Evolutionary conservation across 768 basidiomycete species (phyloP).

Genomic region (Trametes cinnabarina): DNA sequence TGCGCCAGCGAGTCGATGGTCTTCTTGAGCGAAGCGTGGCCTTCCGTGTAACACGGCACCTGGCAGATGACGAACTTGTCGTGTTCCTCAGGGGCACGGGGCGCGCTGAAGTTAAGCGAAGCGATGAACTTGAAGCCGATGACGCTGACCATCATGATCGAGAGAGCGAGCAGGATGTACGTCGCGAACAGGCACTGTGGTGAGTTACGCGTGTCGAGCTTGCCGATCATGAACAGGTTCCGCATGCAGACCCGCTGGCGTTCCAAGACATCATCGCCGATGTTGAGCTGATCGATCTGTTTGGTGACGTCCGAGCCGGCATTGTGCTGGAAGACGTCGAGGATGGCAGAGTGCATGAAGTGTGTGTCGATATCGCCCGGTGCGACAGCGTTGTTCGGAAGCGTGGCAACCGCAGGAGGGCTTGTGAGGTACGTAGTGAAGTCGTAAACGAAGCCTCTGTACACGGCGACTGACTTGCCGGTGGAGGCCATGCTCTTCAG

Average conservation of each 20-base stretch:
- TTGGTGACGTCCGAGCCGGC: slow-evolving; percentile 85
- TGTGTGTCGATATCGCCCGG: slow-evolving; percentile 40
- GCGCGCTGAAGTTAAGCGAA: slow-evolving; percentile 76
- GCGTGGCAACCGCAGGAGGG: slow-evolving; percentile 52
- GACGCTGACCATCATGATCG: slow-evolving; percentile 88
- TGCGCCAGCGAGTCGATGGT: slow-evolving; percentile 94
- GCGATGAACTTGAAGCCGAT: slow-evolving; percentile 97
- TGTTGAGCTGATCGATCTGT: slow-evolving; percentile 55
- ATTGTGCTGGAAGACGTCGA: slow-evolving; percentile 73
- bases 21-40: slow-evolving; percentile 74
- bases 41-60: slow-evolving; percentile 98
- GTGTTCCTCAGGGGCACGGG: slow-evolving; percentile 87
- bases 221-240: slow-evolving; percentile 89
- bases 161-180: slow-evolving; percentile 87
- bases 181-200: slow-evolving; percentile 89
- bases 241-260: slow-evolving; percentile 86
- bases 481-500: slow-evolving; percentile 66
- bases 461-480: slow-evolving; percentile 75
- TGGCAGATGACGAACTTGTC: slow-evolving; percentile 98
- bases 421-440: slow-evolving; percentile 74
- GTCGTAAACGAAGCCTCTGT: slow-evolving; percentile 85
- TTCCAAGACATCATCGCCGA: slow-evolving; percentile 58
- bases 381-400: slow-evolving; percentile 46
- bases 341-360: slow-evolving; percentile 71
- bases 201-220: slow-evolving; percentile 89